Base-by-base conservation (phyloP, 805 yeast genomes). In the Candida ipomoeae region DNA sequence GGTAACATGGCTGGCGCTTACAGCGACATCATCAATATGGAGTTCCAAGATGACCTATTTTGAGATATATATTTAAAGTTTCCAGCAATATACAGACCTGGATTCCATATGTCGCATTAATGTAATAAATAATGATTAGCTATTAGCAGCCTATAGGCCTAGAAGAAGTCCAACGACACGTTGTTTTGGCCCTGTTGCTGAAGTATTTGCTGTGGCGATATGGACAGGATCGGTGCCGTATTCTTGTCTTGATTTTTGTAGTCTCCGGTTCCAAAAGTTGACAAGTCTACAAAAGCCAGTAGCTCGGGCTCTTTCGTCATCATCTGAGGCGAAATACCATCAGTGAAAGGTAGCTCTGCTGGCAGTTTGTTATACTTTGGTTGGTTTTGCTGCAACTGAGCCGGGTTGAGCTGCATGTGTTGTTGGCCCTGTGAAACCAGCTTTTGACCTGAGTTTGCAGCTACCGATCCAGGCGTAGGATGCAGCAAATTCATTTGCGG, bases 121-220 rank as follows among this genome's bases (percentile, higher is more conserved):
- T 41, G 32, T n/a, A 44, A 44, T 44, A 44, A 35, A 44, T 44
- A 44, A 40, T 17, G 11, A 44, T 35, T 46, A 46, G 39, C 33
- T 32, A 40, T 40, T 40, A 40, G 21, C 43, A 40, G 34, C 20
- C 20, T 33, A 29, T 14, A 40, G 6, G 42, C 38, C 52, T 62
- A 59, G 46, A 69, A 65, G 40, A 70, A 62, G 34, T 68, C 71
- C 62, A 68, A 46, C 57, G 52, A 40, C 18, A 52, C 37, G 21
- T 54, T 57, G 29, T 40, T 49, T 15, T 46, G 50, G 21, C 55
- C 54, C 50, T 62, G 63, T 56, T 66, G 74, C 56, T 61, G 74
- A 40, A 68, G 62, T 11, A 71, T 61, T 48, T 71, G 75, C 52
- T 70, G 77, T 3, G 76, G 75, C 1, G 75, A 70, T 18, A 71